These are phyloP conservation scores for Polyplosphaeria fusca DNA, from an alignment of 495 filamentous ascomycete species.

Conservation along the genomic window DNA sequence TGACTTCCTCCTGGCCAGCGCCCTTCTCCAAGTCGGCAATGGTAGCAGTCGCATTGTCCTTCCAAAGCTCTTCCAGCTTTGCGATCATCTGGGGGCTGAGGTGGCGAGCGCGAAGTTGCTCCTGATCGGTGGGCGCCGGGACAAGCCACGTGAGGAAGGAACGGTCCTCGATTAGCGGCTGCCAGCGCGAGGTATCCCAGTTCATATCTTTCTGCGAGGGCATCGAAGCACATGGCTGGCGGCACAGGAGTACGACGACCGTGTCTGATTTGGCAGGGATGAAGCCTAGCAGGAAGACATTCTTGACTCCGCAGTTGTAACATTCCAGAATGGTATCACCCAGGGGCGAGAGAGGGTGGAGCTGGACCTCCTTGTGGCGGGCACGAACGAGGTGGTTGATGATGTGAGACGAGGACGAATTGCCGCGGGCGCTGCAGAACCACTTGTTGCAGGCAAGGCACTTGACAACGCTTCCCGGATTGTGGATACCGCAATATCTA, in stretches of 20 bases:
- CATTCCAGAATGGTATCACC: slow-evolving; percentile 97
- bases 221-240: slow-evolving; percentile 91
- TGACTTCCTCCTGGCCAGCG: slow-evolving; percentile 90
- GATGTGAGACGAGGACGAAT: slow-evolving; percentile 94
- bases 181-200: slow-evolving; percentile 98
- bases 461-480: slow-evolving; percentile 89
- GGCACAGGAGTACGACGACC: slow-evolving; percentile 93
- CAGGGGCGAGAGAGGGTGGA: slow-evolving; percentile 91
- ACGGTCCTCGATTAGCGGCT: slow-evolving; percentile 94
- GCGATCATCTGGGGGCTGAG: slow-evolving; percentile 94
- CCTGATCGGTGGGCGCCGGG: slow-evolving; percentile 80
- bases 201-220: slow-evolving; percentile 99
- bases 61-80: slow-evolving; percentile 98
- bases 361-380: slow-evolving; percentile 96
- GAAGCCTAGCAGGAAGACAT: slow-evolving; percentile 98
- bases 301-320: slow-evolving; percentile 99
- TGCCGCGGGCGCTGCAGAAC: slow-evolving; percentile 98
- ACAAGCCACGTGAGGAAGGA: slow-evolving; percentile 96
- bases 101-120: slow-evolving; percentile 92
- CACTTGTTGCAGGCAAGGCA: slow-evolving; percentile 95
- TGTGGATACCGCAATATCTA: slow-evolving; percentile 98
- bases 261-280: slow-evolving; percentile 99
- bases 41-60: slow-evolving; percentile 87
- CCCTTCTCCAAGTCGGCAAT: slow-evolving; percentile 91
- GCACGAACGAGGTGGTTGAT: slow-evolving; percentile 97